Conservation (phyloP, 805 yeast species). For the Saccharomycopsis synnaedendra region DNA sequence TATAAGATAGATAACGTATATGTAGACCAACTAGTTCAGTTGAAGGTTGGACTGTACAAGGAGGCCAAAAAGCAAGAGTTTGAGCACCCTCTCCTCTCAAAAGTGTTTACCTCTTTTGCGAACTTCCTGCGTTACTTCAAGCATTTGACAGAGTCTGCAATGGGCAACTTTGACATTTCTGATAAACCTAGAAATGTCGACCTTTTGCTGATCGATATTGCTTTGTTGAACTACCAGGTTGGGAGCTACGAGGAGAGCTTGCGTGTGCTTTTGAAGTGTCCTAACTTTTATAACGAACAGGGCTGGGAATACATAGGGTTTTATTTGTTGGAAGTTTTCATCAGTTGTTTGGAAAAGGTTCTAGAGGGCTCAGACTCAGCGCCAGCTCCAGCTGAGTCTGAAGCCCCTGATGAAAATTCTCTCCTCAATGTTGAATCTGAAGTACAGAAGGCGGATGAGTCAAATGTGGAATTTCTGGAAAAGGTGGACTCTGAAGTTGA, state of each 20-base stretch:
- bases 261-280: slow-evolving; percentile 53
- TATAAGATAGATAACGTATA: slow-evolving; percentile 25
- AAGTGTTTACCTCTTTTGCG: slow-evolving; percentile 23
- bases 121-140: slow-evolving; percentile 34
- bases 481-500: neutral
- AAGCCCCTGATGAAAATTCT: neutral
- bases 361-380: slow-evolving; percentile 19
- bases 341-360: slow-evolving; percentile 50
- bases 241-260: slow-evolving; percentile 50
- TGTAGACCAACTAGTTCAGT: slow-evolving; percentile 15
- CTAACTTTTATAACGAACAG: slow-evolving; percentile 49
- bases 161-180: slow-evolving; percentile 39
- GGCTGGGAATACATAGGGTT: slow-evolving; percentile 73
- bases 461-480: neutral
- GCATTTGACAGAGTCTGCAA: slow-evolving; percentile 42
- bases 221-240: slow-evolving; percentile 50
- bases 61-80: slow-evolving; percentile 7
- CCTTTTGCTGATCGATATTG: slow-evolving; percentile 68
- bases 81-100: slow-evolving; percentile 18
- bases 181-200: slow-evolving; percentile 57
- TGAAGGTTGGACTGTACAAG: slow-evolving; percentile 1
- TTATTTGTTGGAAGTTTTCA: slow-evolving; percentile 51
- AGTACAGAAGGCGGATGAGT: neutral
- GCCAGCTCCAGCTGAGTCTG: neutral
- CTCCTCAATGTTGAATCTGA: slow-evolving; percentile 1